Conservation (phyloP, 352 stramenopile species). For the Phytophthora lateralis region DNA sequence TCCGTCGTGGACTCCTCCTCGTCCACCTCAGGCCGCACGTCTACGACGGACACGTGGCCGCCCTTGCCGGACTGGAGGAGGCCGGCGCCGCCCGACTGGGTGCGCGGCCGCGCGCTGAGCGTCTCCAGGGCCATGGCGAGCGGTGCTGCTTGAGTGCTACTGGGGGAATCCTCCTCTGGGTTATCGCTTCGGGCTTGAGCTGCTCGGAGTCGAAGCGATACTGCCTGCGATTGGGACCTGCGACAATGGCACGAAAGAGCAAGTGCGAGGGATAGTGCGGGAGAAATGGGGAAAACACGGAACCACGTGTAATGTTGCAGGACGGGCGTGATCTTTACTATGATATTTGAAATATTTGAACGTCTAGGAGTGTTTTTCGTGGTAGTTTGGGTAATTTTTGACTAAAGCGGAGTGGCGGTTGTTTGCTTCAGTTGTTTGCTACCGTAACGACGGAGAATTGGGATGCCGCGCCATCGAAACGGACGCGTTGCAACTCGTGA, state of each 20-base stretch:
- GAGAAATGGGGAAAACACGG: conserved; percentile 5
- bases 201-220: conserved; percentile 4
- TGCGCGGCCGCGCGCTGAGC: conserved; percentile 23
- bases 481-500: neutral
- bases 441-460: conserved; percentile 20
- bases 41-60: conserved; percentile 25
- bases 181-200: conserved; percentile 1
- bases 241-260: neutral
- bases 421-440: neutral
- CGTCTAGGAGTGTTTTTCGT: no score
- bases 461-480: conserved; percentile 25
- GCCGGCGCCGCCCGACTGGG: conserved; percentile 18
- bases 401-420: conserved; percentile 10
- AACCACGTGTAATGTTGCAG: neutral
- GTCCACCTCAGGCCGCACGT: conserved; percentile 20
- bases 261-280: conserved; percentile 23
- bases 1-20: conserved; percentile 26
- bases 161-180: conserved; percentile 10
- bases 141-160: conserved; percentile 6
- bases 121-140: conserved; percentile 29
- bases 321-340: neutral
- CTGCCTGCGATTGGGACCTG: conserved; percentile 4
- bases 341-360: neutral
- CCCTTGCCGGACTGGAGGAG: conserved; percentile 22
- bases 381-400: neutral